These are phyloP conservation scores for Coemansia reversa DNA, from an alignment of 192 early-diverging fungal genomes.

Conservation along the genomic window DNA sequence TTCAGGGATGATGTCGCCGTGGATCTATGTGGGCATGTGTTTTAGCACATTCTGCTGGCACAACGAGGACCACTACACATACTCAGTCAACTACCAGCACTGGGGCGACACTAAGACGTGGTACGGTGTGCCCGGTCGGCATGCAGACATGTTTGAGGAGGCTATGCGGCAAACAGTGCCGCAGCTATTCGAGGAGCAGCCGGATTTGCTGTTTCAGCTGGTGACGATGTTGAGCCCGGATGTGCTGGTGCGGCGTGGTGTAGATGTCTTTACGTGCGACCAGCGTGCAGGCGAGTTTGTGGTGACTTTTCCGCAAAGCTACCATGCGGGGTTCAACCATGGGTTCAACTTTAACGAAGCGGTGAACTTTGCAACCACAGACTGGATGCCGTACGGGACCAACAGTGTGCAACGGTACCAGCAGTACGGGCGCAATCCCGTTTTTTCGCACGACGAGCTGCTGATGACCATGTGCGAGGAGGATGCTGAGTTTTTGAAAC, in stretches of 20 bases:
- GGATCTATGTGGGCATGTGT: conserved; percentile 95
- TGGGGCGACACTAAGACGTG: conserved; percentile 97
- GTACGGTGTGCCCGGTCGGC: conserved; percentile 88
- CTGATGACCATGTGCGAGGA: conserved; percentile 61
- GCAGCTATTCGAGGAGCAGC: conserved; percentile 86
- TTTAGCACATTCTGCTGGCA: conserved; percentile 99
- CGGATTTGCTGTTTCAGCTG: conserved; percentile 90
- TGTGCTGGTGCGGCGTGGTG: conserved; percentile 66
- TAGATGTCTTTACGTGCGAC: conserved; percentile 75
- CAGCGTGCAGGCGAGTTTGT: conserved; percentile 93
- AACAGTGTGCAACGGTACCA: conserved; percentile 83
- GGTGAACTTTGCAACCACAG: conserved; percentile 92
- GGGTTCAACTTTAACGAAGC: conserved; percentile 97
- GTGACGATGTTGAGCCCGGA: conserved; percentile 89
- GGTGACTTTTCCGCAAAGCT: conserved; percentile 91
- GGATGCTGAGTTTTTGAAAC: conserved; percentile 10
- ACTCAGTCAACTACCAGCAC: conserved; percentile 96
- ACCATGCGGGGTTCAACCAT: conserved; percentile 97
- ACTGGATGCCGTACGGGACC: conserved; percentile 84
- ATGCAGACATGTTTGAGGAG: conserved; percentile 80
- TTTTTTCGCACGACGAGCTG: conserved; percentile 95
- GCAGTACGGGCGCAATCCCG: conserved; percentile 73
- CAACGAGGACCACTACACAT: conserved; percentile 95
- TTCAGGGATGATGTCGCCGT: conserved; percentile 96
- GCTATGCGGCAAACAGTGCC: conserved; percentile 77